These are phyloP conservation scores for Datisca glomerata DNA, from an alignment of 306 rosid genomes.

Conservation along the genomic window DNA sequence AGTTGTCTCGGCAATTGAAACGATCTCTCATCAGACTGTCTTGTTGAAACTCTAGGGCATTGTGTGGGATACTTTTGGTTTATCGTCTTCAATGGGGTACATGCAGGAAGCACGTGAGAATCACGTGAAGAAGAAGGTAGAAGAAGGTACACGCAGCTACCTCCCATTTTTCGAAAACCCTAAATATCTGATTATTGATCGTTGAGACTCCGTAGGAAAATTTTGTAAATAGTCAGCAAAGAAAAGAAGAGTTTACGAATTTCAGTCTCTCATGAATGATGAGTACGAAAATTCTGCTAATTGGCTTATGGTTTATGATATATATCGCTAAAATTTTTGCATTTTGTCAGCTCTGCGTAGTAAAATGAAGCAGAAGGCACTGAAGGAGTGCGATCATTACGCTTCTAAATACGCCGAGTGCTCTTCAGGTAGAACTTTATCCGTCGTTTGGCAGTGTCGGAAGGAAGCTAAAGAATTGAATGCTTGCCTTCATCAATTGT, in stretches of 20 bases:
- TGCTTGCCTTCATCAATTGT: conserved; percentile 76
- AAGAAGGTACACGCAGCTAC: conserved; percentile 53
- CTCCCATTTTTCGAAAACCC: conserved; percentile 12
- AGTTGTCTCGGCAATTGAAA: too few species aligned
- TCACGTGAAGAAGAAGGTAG: conserved; percentile 97
- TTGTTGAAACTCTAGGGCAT: too few species aligned
- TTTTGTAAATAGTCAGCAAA: neutral
- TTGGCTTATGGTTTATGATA: neutral
- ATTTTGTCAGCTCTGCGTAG: conserved; percentile 58
- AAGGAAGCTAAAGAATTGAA: conserved; percentile 70
- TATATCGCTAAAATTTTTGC: too few species aligned
- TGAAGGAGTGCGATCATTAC: conserved; percentile 63
- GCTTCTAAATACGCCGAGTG: conserved; percentile 78
- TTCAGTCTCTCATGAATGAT: neutral
- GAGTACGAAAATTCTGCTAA: neutral
- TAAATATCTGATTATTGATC: conserved; percentile 1
- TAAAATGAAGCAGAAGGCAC: conserved; percentile 91
- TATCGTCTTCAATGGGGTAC: conserved; percentile 57
- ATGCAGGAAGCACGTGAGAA: conserved; percentile 82
- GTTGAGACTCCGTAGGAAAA: too few species aligned
- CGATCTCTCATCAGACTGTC: too few species aligned
- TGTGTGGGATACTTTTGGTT: too few species aligned
- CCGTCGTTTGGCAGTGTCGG: conserved; percentile 82
- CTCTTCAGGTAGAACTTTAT: conserved; percentile 62
- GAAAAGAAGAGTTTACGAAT: neutral